Evolutionary conservation across 495 filamentous ascomycete genomes (phyloP), one percentile per base, ranked within the genome.

Genomic region (Aspergillus wentii): DNA sequence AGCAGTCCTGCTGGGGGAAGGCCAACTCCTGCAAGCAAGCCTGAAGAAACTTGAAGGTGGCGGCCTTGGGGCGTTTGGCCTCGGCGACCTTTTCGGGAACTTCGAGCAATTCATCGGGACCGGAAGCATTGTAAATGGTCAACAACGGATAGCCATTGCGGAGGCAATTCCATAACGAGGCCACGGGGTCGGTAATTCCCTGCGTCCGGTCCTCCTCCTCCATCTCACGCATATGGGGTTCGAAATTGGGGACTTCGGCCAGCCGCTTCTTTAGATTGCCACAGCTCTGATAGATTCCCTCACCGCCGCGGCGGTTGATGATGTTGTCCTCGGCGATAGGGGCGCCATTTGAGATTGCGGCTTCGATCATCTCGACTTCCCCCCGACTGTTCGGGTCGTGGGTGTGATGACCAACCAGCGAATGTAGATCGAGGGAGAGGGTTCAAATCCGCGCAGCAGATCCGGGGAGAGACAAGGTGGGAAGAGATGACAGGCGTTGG

Each of bases 211-310:
- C 80, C 40, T 82, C 74, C 19, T 75, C 71, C 25, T 81, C 74
- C 59, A 80, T 77, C 39, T 82, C 76, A 16, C 56, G 60, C 38
- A 94, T 56, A 51, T 84, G 82, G 8, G 62, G 59, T 41, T 88
- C 80, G 56, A 96, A 96, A 16, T 74, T 80, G 2, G 90, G 90
- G 15, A 98, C 86, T 48, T 82, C 78, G 23, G 79, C 76, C 38
- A 98, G 69, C 40, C 94, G 76, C 59, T 79, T 77, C 60, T 83
- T 83, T 32, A 97, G 68, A 40, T 81, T 78, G 38, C 92, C 74
- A 61, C 94, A 96, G 58, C 90, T 95, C 62, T 97, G 92, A 54
- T 94, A 98, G 20, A 98, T 79, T 15, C 89, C 95, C 46, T 88
- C 84, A 55, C 92, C 90, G 59, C 89, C 94, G 42, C 78, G 81